phyloP scores from a whole-genome alignment of 345 rosid species.

The Eucalyptus grandis region DNA sequence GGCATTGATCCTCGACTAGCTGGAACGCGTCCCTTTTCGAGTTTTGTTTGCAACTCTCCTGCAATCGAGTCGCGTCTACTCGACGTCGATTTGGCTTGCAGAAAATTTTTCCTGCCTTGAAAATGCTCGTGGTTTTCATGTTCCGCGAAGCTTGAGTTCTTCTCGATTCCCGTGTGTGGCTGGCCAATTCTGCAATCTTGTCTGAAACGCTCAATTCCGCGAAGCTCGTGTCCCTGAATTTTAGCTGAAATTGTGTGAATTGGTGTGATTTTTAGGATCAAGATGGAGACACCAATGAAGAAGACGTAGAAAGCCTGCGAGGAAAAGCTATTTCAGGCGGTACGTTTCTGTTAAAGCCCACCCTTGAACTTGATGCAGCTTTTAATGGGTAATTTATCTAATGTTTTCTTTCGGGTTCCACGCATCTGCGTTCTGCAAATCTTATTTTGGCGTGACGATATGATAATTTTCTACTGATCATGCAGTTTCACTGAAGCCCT shows the following conservation, averaged over 20 bases:
- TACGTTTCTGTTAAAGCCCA: not conserved
- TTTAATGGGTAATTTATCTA: not conserved
- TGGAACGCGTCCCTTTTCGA: not conserved
- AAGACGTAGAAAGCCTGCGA: conserved; percentile 29
- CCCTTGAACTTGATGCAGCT: not conserved
- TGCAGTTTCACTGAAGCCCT: conserved; percentile 24
- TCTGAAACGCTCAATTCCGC: not conserved
- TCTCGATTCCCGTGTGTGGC: not conserved
- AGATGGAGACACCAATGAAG: conserved; percentile 11
- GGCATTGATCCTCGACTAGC: not conserved
- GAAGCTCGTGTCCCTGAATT: not conserved
- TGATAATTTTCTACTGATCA: not conserved
- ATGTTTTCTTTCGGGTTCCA: not conserved
- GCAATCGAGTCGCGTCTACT: not conserved
- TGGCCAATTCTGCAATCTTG: not conserved
- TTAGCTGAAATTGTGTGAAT: not conserved
- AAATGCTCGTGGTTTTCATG: not conserved
- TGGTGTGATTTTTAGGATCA: conserved; percentile 14
- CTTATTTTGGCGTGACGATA: not conserved
- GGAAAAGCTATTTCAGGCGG: conserved; percentile 12
- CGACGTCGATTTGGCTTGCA: not conserved
- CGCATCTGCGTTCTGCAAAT: too few relatives aligned
- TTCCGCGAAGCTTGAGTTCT: not conserved
- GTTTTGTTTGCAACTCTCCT: not conserved
- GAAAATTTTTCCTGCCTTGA: not conserved